These are phyloP conservation scores for Lactifluus rugatus DNA, from an alignment of 768 basidiomycete species.

Conservation along the genomic window DNA sequence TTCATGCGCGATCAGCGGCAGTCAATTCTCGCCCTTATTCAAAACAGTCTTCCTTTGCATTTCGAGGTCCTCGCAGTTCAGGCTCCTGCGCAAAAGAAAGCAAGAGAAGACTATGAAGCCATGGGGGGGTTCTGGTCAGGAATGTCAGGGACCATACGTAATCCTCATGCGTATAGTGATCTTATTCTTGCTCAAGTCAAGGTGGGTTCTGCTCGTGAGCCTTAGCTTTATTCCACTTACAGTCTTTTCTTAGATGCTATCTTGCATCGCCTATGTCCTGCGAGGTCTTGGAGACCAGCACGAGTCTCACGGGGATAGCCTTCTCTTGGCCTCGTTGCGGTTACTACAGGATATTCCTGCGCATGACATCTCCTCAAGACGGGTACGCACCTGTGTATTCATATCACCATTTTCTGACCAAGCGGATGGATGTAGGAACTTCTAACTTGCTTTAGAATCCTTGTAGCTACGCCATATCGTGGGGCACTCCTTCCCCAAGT, in stretches of 20 bases:
- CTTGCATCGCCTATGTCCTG: conserved; percentile 84
- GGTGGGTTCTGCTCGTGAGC: conserved; percentile 33
- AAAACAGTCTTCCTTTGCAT: conserved; percentile 63
- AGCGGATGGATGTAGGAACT: conserved; percentile 55
- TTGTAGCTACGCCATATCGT: conserved; percentile 70
- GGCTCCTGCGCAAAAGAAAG: conserved; percentile 70
- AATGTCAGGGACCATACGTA: conserved; percentile 66
- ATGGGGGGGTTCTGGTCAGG: conserved; percentile 80
- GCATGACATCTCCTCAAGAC: conserved; percentile 71
- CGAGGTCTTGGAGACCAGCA: conserved; percentile 55
- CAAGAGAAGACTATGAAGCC: conserved; percentile 68
- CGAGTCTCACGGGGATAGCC: conserved; percentile 67
- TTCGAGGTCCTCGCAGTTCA: conserved; percentile 72
- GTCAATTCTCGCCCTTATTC: conserved; percentile 54
- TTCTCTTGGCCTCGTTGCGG: conserved; percentile 74
- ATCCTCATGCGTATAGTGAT: conserved; percentile 66
- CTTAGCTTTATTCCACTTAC: not conserved
- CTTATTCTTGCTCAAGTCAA: conserved; percentile 87
- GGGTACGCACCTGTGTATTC: conserved; percentile 37
- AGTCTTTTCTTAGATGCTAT: conserved; percentile 59
- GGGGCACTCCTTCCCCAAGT: conserved; percentile 71
- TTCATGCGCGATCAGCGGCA: conserved; percentile 76
- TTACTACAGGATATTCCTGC: conserved; percentile 89
- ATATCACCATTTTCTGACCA: not conserved
- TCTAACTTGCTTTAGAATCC: conserved; percentile 85